Percentiles rank a stretch among this genome's conserved stretches.
These are phyloP conservation scores for Lonicera japonica DNA, from an alignment of 129 eudicot genomes.

Conservation along the genomic window DNA sequence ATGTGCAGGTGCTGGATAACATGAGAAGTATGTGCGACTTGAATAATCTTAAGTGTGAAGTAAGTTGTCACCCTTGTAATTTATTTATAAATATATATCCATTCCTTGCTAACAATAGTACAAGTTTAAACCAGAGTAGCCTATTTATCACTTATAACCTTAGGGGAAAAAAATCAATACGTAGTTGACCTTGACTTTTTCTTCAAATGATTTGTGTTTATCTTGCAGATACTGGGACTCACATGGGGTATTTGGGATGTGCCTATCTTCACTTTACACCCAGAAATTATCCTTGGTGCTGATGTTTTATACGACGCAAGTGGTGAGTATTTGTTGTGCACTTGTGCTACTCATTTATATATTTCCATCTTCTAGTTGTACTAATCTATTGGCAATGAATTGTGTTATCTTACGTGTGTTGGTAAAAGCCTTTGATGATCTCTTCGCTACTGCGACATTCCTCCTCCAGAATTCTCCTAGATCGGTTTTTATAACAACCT, in stretches of 20 bases:
- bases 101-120: too few relatives aligned
- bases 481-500: slow-evolving; percentile 83
- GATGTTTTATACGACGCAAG: slow-evolving; percentile 86
- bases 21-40: slow-evolving; percentile 61
- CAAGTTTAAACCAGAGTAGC: slow-evolving; percentile 8
- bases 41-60: slow-evolving; percentile 66
- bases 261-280: slow-evolving; percentile 48
- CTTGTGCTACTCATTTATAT: slow-evolving; percentile 5
- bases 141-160: too few relatives aligned
- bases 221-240: slow-evolving; percentile 71
- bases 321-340: slow-evolving; percentile 35
- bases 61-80: slow-evolving; percentile 15
- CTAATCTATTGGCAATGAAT: slow-evolving; percentile 3
- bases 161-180: background rate
- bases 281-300: slow-evolving; percentile 84
- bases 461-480: slow-evolving; percentile 64
- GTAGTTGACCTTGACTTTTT: background rate
- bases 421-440: slow-evolving; percentile 69
- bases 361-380: slow-evolving; percentile 2
- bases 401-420: slow-evolving; percentile 11
- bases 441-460: slow-evolving; percentile 79
- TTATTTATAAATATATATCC: background rate
- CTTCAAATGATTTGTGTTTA: slow-evolving; percentile 5
- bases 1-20: slow-evolving; percentile 71
- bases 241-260: slow-evolving; percentile 95